These are phyloP conservation scores for Colletotrichum melonis DNA, from an alignment of 2,329 filamentous ascomycete species.

Conservation along the genomic window DNA sequence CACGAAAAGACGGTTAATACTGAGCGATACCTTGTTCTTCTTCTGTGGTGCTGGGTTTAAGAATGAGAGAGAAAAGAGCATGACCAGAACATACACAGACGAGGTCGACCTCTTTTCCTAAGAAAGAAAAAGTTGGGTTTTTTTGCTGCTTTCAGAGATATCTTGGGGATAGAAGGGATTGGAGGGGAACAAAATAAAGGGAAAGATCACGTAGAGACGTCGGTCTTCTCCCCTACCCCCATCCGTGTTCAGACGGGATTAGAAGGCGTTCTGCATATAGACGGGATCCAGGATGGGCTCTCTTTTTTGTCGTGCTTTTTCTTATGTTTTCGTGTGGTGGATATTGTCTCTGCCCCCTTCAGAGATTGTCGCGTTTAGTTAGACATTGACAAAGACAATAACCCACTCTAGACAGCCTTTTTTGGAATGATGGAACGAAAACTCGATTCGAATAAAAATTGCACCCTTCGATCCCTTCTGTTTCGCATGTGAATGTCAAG, in stretches of 20 bases:
- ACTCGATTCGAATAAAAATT: not conserved
- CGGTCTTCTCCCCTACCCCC: not conserved
- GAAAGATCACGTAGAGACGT: not conserved
- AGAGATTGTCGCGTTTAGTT: not conserved
- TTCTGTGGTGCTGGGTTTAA: constrained; percentile 12
- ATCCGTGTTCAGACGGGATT: constrained; percentile 10
- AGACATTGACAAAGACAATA: constrained; percentile 13
- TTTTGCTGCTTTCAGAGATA: constrained; percentile 11
- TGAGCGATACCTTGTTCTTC: constrained; percentile 15
- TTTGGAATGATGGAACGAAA: constrained; percentile 27
- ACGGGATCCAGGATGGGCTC: constrained; percentile 21
- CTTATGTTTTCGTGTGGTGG: not conserved
- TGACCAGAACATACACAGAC: not conserved
- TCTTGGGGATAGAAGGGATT: not conserved
- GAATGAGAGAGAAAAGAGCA: constrained; percentile 12
- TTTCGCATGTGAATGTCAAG: no score
- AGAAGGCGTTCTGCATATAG: constrained; percentile 35
- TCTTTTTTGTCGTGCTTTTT: not conserved
- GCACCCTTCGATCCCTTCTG: not conserved
- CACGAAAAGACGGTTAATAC: constrained; percentile 27
- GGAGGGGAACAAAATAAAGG: no score
- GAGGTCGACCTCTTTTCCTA: not conserved
- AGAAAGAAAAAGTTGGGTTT: constrained; percentile 5
- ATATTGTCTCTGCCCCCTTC: not conserved
- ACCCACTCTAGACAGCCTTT: constrained; percentile 21